Conservation (phyloP, 176 grass and related monocot genomes). For the Aegilops longissima region DNA sequence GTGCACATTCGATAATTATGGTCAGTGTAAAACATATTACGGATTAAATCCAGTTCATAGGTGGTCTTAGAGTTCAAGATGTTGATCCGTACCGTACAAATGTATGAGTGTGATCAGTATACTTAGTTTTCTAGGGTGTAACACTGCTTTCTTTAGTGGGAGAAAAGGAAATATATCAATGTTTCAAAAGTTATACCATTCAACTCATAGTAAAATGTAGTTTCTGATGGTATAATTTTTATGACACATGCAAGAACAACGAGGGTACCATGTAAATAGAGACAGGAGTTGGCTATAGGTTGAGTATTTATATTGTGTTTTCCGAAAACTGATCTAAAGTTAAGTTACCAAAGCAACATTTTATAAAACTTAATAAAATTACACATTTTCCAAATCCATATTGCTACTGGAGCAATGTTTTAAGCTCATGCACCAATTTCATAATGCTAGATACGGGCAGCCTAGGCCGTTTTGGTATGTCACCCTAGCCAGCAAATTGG, state of each 20-base stretch:
- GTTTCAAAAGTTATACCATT: background rate
- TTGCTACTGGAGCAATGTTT: slow-evolving; percentile 5
- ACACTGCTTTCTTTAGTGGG: background rate
- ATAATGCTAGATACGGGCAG: background rate
- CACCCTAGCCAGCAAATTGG: background rate
- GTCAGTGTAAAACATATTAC: background rate
- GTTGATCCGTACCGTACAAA: background rate
- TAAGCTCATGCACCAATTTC: slow-evolving; percentile 7
- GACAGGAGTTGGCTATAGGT: background rate
- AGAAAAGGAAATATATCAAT: background rate
- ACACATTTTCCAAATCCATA: slow-evolving; percentile 5
- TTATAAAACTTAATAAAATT: background rate
- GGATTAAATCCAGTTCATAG: background rate
- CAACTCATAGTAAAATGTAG: too few species aligned
- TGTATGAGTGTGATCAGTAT: slow-evolving; percentile 2
- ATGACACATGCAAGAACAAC: too few species aligned
- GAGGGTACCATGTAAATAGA: too few species aligned
- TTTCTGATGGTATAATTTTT: too few species aligned
- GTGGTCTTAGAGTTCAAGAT: slow-evolving; percentile 19
- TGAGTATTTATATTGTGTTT: background rate
- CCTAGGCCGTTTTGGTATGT: background rate
- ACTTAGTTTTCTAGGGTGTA: background rate
- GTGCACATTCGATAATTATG: background rate
- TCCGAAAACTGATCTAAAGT: background rate
- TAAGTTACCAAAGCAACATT: slow-evolving; percentile 2